Conservation (phyloP, 805 yeast species). For the Saturnispora ahearnii region DNA sequence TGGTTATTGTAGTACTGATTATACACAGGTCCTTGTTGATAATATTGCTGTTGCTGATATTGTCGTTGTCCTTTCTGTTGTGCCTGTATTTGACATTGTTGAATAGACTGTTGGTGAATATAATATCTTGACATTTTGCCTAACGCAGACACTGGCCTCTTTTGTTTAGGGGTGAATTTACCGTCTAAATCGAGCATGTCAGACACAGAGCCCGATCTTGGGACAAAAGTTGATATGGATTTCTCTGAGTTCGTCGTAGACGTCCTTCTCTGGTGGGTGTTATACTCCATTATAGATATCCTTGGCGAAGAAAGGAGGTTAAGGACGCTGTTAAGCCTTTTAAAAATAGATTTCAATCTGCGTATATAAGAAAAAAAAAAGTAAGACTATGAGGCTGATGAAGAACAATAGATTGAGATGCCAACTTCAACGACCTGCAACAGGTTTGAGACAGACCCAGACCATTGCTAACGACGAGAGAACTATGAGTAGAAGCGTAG, state of each 20-base stretch:
- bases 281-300: background rate
- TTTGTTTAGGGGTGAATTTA: constrained; percentile 31
- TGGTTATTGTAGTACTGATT: background rate
- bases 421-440: background rate
- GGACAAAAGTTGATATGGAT: constrained; percentile 6
- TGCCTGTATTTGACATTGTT: background rate
- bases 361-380: background rate
- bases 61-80: constrained; percentile 5
- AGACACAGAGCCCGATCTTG: constrained; percentile 9
- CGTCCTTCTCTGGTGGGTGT: background rate
- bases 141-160: constrained; percentile 14
- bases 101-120: background rate
- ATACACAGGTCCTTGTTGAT: background rate
- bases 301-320: background rate
- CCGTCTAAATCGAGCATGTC: constrained; percentile 26
- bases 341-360: background rate
- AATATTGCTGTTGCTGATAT: constrained; percentile 3
- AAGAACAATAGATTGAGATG: background rate
- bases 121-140: constrained; percentile 2
- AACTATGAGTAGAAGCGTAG: constrained; percentile 7
- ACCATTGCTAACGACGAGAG: background rate
- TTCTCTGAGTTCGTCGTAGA: background rate
- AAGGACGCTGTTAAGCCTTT: background rate
- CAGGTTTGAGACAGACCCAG: background rate
- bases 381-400: background rate